A percentile compares a stretch with the other conserved stretches of the same genome.
phyloP scores from a whole-genome alignment of 164 flowering plant genomes.

The Nelumbo lutea region DNA sequence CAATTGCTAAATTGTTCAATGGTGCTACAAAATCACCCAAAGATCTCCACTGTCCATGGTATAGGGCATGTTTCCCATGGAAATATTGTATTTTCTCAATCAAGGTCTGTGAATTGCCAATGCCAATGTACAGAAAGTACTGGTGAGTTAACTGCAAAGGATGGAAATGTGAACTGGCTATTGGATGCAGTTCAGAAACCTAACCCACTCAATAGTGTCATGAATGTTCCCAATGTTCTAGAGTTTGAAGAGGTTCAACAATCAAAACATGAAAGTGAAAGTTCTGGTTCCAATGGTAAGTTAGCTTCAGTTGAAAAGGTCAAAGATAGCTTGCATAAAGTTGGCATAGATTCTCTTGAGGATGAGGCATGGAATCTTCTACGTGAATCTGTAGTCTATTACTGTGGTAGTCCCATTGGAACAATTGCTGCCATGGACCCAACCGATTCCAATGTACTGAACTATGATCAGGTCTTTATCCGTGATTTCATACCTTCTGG shows the following conservation, averaged over 20 bases:
- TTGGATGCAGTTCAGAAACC: slow-evolving; percentile 9
- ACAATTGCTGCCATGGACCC: slow-evolving; percentile 79
- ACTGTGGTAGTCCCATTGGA: slow-evolving; percentile 68
- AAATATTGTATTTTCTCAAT: not conserved
- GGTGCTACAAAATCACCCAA: slow-evolving; percentile 6
- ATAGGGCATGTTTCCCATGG: slow-evolving; percentile 6
- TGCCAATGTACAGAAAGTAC: slow-evolving; percentile 40
- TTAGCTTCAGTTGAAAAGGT: slow-evolving; percentile 14
- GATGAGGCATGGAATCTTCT: slow-evolving; percentile 77
- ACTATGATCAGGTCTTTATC: slow-evolving; percentile 80
- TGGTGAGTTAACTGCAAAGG: slow-evolving; percentile 29
- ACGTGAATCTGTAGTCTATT: slow-evolving; percentile 49
- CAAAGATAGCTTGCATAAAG: slow-evolving; percentile 6
- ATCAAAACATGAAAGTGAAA: slow-evolving; percentile 24
- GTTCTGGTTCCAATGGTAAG: slow-evolving; percentile 15
- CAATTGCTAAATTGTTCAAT: slow-evolving; percentile 13
- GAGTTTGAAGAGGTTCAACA: slow-evolving; percentile 22
- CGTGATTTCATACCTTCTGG: slow-evolving; percentile 84
- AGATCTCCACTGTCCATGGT: slow-evolving; percentile 10
- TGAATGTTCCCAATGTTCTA: slow-evolving; percentile 14
- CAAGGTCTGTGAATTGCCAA: slow-evolving; percentile 25
- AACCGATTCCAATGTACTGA: slow-evolving; percentile 35
- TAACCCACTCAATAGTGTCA: slow-evolving; percentile 17
- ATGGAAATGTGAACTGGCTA: slow-evolving; percentile 24
- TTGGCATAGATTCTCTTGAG: slow-evolving; percentile 35